These are phyloP conservation scores for Eleusine coracana DNA, from an alignment of 176 grass and related monocot species.

Conservation along the genomic window DNA sequence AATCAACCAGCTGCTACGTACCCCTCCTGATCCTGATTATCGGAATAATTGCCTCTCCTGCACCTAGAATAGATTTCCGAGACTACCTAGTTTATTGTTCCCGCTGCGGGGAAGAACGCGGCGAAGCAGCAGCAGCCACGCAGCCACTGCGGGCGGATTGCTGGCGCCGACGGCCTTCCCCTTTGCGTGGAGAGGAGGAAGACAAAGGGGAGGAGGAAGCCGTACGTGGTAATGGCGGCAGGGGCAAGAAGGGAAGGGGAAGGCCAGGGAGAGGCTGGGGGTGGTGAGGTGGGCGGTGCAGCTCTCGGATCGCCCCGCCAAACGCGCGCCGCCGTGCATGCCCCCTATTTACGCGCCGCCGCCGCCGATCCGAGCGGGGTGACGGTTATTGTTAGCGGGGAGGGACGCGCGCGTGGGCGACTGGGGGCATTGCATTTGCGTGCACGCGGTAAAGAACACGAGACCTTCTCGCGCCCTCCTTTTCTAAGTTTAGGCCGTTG, in stretches of 20 bases:
- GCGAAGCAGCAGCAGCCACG: constrained; percentile 20
- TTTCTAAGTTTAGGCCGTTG: constrained; percentile 29
- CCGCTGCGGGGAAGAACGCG: not conserved
- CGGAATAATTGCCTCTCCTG: not conserved
- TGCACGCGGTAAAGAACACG: not conserved
- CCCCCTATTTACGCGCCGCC: not conserved
- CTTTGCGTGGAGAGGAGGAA: constrained; percentile 27
- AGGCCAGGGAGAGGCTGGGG: not conserved
- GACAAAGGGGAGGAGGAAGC: constrained; percentile 3
- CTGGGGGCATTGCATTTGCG: constrained; percentile 19
- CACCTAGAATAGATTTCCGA: not conserved
- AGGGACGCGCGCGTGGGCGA: not conserved
- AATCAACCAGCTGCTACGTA: not conserved
- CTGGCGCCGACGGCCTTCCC: constrained; percentile 29
- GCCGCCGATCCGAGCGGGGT: not conserved
- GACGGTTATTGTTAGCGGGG: not conserved
- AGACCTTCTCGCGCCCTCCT: not conserved
- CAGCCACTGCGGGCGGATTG: constrained; percentile 20
- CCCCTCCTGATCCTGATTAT: not conserved
- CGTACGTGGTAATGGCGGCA: constrained; percentile 41
- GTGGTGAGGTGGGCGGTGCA: constrained; percentile 42
- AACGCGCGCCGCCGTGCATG: constrained; percentile 41
- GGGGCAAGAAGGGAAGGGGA: not conserved
- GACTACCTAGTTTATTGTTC: not conserved
- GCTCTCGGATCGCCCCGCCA: constrained; percentile 42